Evolutionary conservation across 345 rosid species (phyloP), one percentile per base, ranked within the genome.

Genomic region (Corchorus olitorius): DNA sequence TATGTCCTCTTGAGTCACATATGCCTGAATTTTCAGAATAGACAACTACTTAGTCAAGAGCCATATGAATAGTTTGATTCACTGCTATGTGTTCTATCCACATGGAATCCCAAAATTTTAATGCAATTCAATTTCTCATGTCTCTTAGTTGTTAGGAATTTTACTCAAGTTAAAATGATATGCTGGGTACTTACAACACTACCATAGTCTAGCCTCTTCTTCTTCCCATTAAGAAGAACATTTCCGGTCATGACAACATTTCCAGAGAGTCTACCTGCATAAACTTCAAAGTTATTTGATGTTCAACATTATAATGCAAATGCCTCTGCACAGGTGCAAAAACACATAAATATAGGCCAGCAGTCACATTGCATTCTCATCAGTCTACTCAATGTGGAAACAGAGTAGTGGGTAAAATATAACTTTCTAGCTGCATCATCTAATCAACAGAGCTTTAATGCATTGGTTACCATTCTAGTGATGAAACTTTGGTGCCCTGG

Each of bases 1-100:
- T 53, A 86, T 83, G 66, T 92, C 88, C 62, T 92, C 97, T 88
- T 90, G 95, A 65, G 97, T 92, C 72, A 92, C 95, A 78, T 90
- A 92, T 61, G 94, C 94, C 97, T 92, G 86, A 65, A 75, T 49
- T 74, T 75, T 65, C 74, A 74, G 0, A 19, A 34, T 35, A 50
- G 17, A 37, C 5, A 46, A 56, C 33, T 17, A n/a, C 37, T 75
- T 27, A 66, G 64, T 17, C 48, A 61, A 35, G 22, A 62, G 34
- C 77, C 59, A 74, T 45, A 34, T 46, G 13, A 14, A 45, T 22
- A 45, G 20, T 49, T 8, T 58, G 63, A 59, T 59, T 22, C 63
- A 10, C 10, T 22, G 16, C 35, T 22, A 22, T 58, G 22, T 59
- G 63, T 4, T 27, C 37, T 22, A 19, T 6, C 37, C 16, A 27